Evolutionary conservation across 768 basidiomycete genomes (phyloP).

Genomic region (Russula sp.): DNA sequence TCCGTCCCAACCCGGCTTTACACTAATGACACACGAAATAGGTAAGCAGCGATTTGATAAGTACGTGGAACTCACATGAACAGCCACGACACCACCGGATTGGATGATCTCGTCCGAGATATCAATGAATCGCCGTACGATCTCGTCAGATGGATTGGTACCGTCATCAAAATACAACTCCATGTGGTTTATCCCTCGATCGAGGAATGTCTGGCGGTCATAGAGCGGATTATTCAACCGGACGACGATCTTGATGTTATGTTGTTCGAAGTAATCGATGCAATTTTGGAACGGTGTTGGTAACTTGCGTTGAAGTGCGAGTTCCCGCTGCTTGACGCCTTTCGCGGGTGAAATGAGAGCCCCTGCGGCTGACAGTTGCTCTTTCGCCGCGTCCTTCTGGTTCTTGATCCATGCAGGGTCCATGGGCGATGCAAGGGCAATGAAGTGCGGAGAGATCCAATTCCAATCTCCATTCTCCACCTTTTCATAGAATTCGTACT

Average conservation of each 20-base stretch:
- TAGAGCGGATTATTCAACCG: slow-evolving; percentile 93
- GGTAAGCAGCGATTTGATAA: slow-evolving; percentile 21
- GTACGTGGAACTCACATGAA: slow-evolving; percentile 61
- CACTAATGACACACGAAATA: slow-evolving; percentile 50
- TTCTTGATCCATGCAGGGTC: slow-evolving; percentile 77
- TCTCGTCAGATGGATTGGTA: slow-evolving; percentile 95
- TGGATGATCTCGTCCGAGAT: slow-evolving; percentile 77
- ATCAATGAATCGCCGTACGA: slow-evolving; percentile 88
- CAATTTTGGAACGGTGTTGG: slow-evolving; percentile 84
- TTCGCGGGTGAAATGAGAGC: slow-evolving; percentile 32
- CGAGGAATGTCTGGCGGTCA: slow-evolving; percentile 74
- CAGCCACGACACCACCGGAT: slow-evolving; percentile 76
- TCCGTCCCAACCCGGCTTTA: slow-evolving; percentile 94
- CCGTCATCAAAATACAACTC: slow-evolving; percentile 98
- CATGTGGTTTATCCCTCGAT: slow-evolving; percentile 82
- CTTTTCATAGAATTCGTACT: slow-evolving; percentile 94
- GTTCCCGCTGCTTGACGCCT: slow-evolving; percentile 37
- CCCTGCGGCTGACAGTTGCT: slow-evolving; percentile 49
- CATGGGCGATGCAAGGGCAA: slow-evolving; percentile 92
- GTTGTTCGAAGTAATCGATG: slow-evolving; percentile 87
- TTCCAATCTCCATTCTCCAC: slow-evolving; percentile 97
- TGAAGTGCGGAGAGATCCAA: slow-evolving; percentile 88
- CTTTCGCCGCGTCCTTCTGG: slow-evolving; percentile 66
- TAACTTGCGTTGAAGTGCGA: slow-evolving; percentile 73
- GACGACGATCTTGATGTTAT: slow-evolving; percentile 85